phyloP scores from a whole-genome alignment of 2,329 filamentous ascomycete genomes.

The Magnaporthiopsis rhizophila region DNA sequence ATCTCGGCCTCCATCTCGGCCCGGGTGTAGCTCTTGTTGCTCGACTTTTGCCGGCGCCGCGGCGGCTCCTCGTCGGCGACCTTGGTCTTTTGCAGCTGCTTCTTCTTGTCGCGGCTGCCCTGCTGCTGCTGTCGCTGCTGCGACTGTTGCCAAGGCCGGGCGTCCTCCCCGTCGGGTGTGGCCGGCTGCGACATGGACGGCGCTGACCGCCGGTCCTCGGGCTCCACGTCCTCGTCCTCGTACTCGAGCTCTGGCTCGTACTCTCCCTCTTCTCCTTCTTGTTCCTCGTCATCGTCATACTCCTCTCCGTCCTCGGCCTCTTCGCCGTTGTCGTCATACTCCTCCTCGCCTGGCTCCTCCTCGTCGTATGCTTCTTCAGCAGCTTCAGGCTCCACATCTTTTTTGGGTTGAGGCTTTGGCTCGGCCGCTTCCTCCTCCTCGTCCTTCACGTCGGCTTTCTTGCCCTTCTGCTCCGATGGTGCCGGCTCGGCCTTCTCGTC shows the following conservation, averaged over 20 bases:
- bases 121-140: constrained; percentile 17
- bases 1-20: constrained; percentile 14
- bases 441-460: constrained; percentile 10
- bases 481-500: constrained; percentile 12
- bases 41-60: constrained; percentile 15
- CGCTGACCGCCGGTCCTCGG: constrained; percentile 11
- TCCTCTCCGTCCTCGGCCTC: constrained; percentile 12
- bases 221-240: constrained; percentile 18
- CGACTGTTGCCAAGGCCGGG: constrained; percentile 23
- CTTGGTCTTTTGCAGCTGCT: constrained; percentile 17
- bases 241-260: constrained; percentile 8
- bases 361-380: constrained; percentile 13
- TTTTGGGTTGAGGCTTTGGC: constrained; percentile 14
- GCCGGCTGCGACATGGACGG: constrained; percentile 21
- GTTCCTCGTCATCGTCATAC: constrained; percentile 17
- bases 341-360: constrained; percentile 17
- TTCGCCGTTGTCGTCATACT: constrained; percentile 9
- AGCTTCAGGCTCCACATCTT: constrained; percentile 16
- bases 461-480: neutral
- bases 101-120: constrained; percentile 15
- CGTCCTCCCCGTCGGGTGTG: constrained; percentile 22
- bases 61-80: constrained; percentile 15
- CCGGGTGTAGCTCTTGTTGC: constrained; percentile 11
- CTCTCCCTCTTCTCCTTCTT: constrained; percentile 12
- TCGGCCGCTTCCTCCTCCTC: constrained; percentile 10